Percentiles rank a stretch among this genome's conserved stretches.
phyloP scores from a whole-genome alignment of 371 early-diverging fungal species.

The Actinomortierella ambigua region DNA sequence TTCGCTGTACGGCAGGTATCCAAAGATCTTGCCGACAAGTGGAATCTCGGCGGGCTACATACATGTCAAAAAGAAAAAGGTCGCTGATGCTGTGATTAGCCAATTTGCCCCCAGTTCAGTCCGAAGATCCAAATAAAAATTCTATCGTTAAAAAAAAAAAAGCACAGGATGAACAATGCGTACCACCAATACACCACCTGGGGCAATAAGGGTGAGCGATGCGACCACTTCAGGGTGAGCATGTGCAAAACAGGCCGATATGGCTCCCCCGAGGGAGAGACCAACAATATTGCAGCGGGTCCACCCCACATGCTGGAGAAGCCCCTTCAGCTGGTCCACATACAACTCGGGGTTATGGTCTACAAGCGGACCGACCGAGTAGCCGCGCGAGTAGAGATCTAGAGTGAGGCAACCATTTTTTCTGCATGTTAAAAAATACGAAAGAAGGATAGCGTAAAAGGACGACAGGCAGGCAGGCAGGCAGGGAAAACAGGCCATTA shows the following conservation, averaged over 20 bases:
- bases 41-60: conserved; percentile 33
- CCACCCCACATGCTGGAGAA: conserved; percentile 34
- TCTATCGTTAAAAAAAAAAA: not conserved
- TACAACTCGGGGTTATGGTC: conserved; percentile 33
- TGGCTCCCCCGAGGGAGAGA: conserved; percentile 37
- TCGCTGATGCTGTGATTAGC: not conserved
- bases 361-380: conserved; percentile 33
- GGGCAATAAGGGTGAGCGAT: conserved; percentile 32
- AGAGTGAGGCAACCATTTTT: not conserved
- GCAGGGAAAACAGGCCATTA: not conserved
- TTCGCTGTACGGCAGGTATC: conserved; percentile 22
- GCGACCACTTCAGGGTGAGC: conserved; percentile 6
- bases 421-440: not conserved
- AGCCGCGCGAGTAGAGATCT: conserved; percentile 45
- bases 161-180: not conserved
- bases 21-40: conserved; percentile 32
- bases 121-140: not conserved
- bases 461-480: not conserved
- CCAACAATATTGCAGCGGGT: conserved; percentile 39
- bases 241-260: conserved; percentile 20
- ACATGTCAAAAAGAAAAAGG: not conserved
- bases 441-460: not conserved
- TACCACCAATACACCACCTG: conserved; percentile 34
- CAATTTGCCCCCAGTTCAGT: no score
- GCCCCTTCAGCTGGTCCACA: conserved; percentile 25